A percentile compares a stretch with the other conserved stretches of the same genome.
Conservation (phyloP, 495 filamentous ascomycete genomes). For the Podospora pseudoanserina region DNA sequence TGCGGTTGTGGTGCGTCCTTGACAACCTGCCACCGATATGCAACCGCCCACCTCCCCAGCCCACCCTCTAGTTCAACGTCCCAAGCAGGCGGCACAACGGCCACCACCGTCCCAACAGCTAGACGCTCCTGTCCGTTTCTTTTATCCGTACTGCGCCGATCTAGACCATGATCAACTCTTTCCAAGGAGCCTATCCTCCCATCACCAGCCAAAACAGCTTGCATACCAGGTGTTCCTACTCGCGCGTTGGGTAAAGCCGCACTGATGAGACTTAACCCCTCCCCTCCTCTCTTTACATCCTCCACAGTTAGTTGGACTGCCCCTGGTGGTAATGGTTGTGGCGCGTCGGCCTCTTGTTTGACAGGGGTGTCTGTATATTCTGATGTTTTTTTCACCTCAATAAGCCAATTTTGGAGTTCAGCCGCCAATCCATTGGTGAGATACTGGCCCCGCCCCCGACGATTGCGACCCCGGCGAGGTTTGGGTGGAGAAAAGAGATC, state of each 20-base stretch:
- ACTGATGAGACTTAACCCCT: slow-evolving; percentile 2
- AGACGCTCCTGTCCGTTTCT: slow-evolving; percentile 14
- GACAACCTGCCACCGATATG: slow-evolving; percentile 41
- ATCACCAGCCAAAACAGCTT: slow-evolving; percentile 40
- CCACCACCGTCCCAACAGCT: slow-evolving; percentile 32
- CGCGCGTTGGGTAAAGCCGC: background rate
- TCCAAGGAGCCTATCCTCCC: slow-evolving; percentile 18
- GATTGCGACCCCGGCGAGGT: slow-evolving; percentile 1
- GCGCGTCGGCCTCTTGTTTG: slow-evolving; percentile 8
- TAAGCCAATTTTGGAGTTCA: slow-evolving; percentile 45
- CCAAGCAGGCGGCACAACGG: slow-evolving; percentile 42
- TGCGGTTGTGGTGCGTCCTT: background rate
- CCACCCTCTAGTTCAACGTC: slow-evolving; percentile 33
- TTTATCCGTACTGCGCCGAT: slow-evolving; percentile 4
- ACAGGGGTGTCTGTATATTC: background rate
- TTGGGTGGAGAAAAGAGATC: slow-evolving; percentile 3
- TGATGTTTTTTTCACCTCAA: slow-evolving; percentile 37
- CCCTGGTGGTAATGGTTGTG: slow-evolving; percentile 4
- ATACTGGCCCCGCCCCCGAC: slow-evolving; percentile 28
- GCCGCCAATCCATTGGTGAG: slow-evolving; percentile 42
- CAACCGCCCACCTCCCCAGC: slow-evolving; percentile 40
- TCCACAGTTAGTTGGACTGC: background rate
- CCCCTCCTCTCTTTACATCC: background rate
- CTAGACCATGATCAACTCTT: background rate
- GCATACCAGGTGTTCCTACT: background rate